phyloP scores from a whole-genome alignment of 345 rosid genomes.

The Linum trigynum region DNA sequence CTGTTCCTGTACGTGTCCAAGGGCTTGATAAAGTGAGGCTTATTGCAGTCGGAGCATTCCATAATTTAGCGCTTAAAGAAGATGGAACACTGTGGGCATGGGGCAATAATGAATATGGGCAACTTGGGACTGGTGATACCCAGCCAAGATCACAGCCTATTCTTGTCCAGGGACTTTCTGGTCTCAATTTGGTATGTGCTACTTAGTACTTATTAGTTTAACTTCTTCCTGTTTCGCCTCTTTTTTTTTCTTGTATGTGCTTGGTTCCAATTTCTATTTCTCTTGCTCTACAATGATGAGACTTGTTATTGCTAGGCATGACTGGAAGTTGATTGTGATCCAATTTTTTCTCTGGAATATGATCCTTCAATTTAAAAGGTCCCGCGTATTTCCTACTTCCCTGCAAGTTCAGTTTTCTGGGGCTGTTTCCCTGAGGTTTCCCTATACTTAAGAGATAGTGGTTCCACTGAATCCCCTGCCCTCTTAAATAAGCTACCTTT shows the following conservation, averaged over 20 bases:
- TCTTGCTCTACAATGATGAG: neutral
- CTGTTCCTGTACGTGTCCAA: constrained; percentile 92
- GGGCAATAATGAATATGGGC: constrained; percentile 99
- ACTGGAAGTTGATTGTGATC: neutral
- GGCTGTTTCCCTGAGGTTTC: neutral
- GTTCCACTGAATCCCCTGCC: neutral
- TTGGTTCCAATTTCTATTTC: neutral
- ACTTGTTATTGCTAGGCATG: neutral
- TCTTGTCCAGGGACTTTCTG: constrained; percentile 78
- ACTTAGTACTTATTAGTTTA: neutral
- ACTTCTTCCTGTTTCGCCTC: neutral
- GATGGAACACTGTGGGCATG: constrained; percentile 95
- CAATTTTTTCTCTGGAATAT: neutral
- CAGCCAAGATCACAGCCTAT: constrained; percentile 97
- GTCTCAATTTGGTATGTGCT: constrained; percentile 64
- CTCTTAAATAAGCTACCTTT: too few species aligned
- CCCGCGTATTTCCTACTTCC: neutral
- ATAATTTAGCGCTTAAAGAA: constrained; percentile 91
- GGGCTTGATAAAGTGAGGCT: constrained; percentile 84
- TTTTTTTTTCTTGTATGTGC: neutral
- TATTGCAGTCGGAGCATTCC: constrained; percentile 97
- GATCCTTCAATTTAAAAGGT: neutral
- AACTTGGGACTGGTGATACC: constrained; percentile 99
- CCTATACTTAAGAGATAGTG: neutral
- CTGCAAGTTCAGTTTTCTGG: neutral